Evolutionary conservation across 306 rosid species (phyloP).

Genomic region (Prunus fruticosa): DNA sequence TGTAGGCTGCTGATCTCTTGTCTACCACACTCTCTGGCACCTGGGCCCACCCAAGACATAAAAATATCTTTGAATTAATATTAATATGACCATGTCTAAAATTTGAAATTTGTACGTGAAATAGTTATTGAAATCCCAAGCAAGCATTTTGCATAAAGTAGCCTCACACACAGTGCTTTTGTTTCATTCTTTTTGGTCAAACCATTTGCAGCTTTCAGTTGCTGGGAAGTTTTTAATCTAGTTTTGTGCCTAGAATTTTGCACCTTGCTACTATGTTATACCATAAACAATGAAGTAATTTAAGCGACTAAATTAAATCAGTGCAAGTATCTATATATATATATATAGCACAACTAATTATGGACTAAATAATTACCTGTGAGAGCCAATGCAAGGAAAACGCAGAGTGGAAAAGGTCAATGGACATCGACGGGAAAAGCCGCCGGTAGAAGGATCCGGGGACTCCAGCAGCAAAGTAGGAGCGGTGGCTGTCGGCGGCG

Average conservation of each 20-base stretch:
- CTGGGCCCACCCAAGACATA: slow-evolving; percentile 18
- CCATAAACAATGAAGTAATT: neutral
- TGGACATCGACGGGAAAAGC: slow-evolving; percentile 79
- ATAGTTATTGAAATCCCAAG: neutral
- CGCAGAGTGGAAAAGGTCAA: slow-evolving; percentile 80
- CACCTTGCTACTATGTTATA: neutral
- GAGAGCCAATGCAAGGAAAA: slow-evolving; percentile 97
- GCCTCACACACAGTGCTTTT: neutral
- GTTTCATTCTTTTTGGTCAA: slow-evolving; percentile 8
- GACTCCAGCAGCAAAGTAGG: slow-evolving; percentile 87
- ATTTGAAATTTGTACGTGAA: neutral
- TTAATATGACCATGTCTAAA: neutral
- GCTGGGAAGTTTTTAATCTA: no score
- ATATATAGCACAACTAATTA: neutral
- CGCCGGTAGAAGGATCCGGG: slow-evolving; percentile 89
- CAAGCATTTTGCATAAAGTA: neutral
- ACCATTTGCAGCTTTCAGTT: neutral
- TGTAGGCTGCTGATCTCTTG: slow-evolving; percentile 59
- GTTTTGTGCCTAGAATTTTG: slow-evolving; percentile 2
- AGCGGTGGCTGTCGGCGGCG: slow-evolving; percentile 64
- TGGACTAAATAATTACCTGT: slow-evolving; percentile 38
- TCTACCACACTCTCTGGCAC: slow-evolving; percentile 75
- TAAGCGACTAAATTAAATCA: neutral
- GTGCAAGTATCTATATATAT: neutral
- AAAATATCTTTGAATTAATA: neutral